phyloP scores from a whole-genome alignment of 352 stramenopile genomes.

The Phytophthora macrochlamydospora region DNA sequence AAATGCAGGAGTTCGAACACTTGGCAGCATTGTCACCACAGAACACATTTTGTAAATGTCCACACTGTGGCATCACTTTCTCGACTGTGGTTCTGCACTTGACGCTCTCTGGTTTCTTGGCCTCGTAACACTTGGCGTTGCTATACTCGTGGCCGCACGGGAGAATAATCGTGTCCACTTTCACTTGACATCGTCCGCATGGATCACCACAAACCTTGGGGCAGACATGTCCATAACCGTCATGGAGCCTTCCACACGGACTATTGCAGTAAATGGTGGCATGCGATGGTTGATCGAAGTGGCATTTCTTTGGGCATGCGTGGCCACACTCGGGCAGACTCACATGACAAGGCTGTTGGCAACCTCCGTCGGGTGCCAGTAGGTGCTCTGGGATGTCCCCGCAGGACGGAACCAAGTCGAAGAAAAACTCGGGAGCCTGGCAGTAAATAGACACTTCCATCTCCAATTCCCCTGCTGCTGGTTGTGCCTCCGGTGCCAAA shows the following conservation, averaged over 20 bases:
- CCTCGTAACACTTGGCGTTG: slow-evolving; percentile 35
- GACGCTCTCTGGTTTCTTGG: slow-evolving; percentile 19
- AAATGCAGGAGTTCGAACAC: no score
- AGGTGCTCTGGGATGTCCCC: background rate
- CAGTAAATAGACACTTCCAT: no score
- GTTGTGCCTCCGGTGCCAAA: no score
- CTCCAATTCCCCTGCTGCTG: no score
- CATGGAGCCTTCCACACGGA: slow-evolving; percentile 56
- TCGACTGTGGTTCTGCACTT: slow-evolving; percentile 30
- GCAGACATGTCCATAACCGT: slow-evolving; percentile 58
- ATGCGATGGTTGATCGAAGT: slow-evolving; percentile 58
- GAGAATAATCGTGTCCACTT: slow-evolving; percentile 43
- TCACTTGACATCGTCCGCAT: slow-evolving; percentile 56
- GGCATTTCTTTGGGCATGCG: slow-evolving; percentile 60
- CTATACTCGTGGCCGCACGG: slow-evolving; percentile 59
- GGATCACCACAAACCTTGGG: slow-evolving; percentile 54
- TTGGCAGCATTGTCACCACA: no score
- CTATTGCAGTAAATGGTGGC: slow-evolving; percentile 50
- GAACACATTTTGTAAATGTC: slow-evolving; percentile 12
- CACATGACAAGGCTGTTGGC: slow-evolving; percentile 48
- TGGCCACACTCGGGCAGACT: slow-evolving; percentile 54
- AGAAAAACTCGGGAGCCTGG: no score
- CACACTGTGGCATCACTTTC: slow-evolving; percentile 35
- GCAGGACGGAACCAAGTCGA: no score
- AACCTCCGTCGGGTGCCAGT: slow-evolving; percentile 73